Conservation (phyloP, 371 early-diverging fungal genomes). For the Apophysomyces variabilis region DNA sequence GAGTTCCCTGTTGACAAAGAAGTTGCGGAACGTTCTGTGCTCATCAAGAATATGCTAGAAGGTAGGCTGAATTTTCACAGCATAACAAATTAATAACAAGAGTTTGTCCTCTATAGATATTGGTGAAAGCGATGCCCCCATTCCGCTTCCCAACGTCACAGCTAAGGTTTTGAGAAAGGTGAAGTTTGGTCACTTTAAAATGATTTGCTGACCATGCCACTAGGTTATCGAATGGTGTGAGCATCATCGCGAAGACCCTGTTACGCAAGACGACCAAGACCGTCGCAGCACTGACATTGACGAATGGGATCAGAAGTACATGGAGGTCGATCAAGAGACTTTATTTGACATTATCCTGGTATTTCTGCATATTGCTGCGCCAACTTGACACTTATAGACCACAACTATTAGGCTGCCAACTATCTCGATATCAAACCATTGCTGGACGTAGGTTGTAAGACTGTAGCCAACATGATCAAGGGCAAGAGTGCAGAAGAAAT, state of each 20-base stretch:
- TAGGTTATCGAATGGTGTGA: constrained; percentile 84
- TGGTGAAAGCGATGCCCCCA: constrained; percentile 75
- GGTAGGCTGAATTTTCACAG: constrained; percentile 33
- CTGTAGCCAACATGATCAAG: constrained; percentile 98
- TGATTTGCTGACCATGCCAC: not conserved
- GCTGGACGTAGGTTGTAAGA: constrained; percentile 95
- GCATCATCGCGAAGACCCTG: constrained; percentile 76
- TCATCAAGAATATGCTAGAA: constrained; percentile 95
- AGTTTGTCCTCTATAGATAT: constrained; percentile 57
- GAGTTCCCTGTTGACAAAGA: constrained; percentile 80
- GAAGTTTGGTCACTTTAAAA: constrained; percentile 11
- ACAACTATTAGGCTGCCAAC: constrained; percentile 78
- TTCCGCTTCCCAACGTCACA: constrained; percentile 81
- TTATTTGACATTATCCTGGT: constrained; percentile 76
- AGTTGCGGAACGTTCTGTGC: constrained; percentile 84
- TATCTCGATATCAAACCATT: constrained; percentile 96
- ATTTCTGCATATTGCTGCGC: constrained; percentile 9
- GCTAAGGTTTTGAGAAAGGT: constrained; percentile 74
- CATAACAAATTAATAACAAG: not conserved
- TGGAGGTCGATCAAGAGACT: constrained; percentile 80
- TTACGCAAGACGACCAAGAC: constrained; percentile 63
- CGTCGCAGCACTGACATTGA: constrained; percentile 55
- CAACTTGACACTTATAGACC: not conserved
- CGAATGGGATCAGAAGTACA: constrained; percentile 84
- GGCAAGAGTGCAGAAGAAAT: constrained; percentile 95